A percentile compares a stretch with the other conserved stretches of the same genome.
Conservation (phyloP, 129 eudicot genomes). For the Arctium minus region DNA sequence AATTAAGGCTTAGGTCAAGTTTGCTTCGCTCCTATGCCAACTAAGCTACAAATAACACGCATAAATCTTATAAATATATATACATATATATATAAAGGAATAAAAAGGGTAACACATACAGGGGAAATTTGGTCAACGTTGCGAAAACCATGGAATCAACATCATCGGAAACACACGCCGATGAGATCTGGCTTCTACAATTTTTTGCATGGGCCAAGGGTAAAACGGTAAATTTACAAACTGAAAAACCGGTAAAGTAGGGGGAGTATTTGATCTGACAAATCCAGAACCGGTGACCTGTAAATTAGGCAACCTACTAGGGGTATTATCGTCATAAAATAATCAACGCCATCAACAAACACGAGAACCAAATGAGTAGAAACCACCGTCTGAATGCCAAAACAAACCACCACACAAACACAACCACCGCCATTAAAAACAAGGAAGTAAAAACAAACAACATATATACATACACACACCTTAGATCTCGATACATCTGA, state of each 20-base stretch:
- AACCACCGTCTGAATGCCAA: slow-evolving; percentile 15
- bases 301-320: slow-evolving; percentile 12
- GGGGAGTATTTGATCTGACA: slow-evolving; percentile 7
- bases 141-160: not conserved
- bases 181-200: slow-evolving; percentile 4
- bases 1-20: no score
- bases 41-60: no score
- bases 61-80: not conserved
- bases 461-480: slow-evolving; percentile 25
- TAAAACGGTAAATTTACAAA: slow-evolving; percentile 26
- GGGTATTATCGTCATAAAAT: slow-evolving; percentile 35
- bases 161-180: slow-evolving; percentile 4
- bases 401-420: not conserved
- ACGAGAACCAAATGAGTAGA: slow-evolving; percentile 29
- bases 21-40: no score
- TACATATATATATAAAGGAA: not conserved
- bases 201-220: slow-evolving; percentile 25
- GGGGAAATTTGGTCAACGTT: slow-evolving; percentile 19
- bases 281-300: slow-evolving; percentile 23
- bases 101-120: not conserved
- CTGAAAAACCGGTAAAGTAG: slow-evolving; percentile 33
- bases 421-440: slow-evolving; percentile 16
- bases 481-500: slow-evolving; percentile 53
- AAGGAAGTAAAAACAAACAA: not conserved
- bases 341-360: not conserved